Evolutionary conservation across 2,329 filamentous ascomycete species (phyloP).

Genomic region (Penicillium digitatum): DNA sequence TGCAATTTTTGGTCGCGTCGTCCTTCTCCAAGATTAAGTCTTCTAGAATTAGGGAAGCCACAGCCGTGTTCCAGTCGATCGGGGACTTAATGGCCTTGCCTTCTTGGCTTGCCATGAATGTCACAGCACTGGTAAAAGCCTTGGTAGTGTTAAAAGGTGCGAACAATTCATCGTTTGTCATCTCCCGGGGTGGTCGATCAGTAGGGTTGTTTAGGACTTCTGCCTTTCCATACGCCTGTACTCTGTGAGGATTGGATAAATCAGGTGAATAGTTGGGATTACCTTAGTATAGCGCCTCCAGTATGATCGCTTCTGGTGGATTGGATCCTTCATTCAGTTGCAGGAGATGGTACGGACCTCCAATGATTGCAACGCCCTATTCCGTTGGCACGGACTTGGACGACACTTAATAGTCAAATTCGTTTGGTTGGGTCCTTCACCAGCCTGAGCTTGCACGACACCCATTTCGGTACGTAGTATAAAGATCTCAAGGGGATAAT

Average conservation of each 20-base stretch:
- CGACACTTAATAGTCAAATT: too few species aligned
- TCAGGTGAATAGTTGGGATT: not conserved
- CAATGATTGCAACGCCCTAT: too few species aligned
- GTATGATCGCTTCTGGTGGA: too few species aligned
- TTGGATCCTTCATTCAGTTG: too few species aligned
- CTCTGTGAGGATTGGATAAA: not conserved
- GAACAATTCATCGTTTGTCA: constrained; percentile 26
- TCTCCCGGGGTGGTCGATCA: not conserved
- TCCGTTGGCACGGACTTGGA: too few species aligned
- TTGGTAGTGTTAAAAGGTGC: constrained; percentile 27
- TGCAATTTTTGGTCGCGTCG: constrained; percentile 26
- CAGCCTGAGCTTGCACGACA: too few species aligned
- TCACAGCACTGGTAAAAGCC: constrained; percentile 24
- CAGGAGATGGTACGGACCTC: too few species aligned
- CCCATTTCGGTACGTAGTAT: too few species aligned
- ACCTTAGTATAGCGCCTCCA: constrained; percentile 29
- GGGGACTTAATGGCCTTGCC: constrained; percentile 9
- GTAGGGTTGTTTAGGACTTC: constrained; percentile 15
- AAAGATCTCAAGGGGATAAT: too few species aligned
- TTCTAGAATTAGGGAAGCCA: constrained; percentile 35
- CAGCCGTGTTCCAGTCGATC: constrained; percentile 36
- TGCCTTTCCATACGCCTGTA: constrained; percentile 29
- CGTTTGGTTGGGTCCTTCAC: too few species aligned
- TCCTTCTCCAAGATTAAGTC: constrained; percentile 31
- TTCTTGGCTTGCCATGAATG: constrained; percentile 20